These are phyloP conservation scores for Lanmaoa pseudosensibilis DNA, from an alignment of 768 basidiomycete species.

Conservation along the genomic window DNA sequence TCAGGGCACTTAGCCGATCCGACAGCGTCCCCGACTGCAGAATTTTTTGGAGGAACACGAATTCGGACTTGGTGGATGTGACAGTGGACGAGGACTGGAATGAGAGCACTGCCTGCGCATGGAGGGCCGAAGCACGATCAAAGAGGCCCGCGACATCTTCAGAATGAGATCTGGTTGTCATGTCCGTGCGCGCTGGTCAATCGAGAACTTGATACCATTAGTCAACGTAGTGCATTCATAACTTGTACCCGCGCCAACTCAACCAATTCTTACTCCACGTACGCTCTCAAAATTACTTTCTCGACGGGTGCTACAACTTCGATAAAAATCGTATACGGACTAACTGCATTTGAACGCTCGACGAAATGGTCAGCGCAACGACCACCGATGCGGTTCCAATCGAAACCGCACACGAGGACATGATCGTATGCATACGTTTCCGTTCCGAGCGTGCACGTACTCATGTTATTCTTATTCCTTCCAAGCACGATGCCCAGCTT, in stretches of 20 bases:
- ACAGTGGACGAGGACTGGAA: conserved; percentile 52
- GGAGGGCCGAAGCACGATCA: conserved; percentile 48
- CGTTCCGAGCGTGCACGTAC: not conserved
- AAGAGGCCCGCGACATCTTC: conserved; percentile 28
- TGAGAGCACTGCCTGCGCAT: conserved; percentile 41
- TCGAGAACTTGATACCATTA: too few relatives aligned
- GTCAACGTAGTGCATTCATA: too few relatives aligned
- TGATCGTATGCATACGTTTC: conserved; percentile 67
- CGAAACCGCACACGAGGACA: conserved; percentile 96
- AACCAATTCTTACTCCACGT: too few relatives aligned
- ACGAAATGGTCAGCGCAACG: conserved; percentile 36
- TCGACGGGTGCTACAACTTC: too few relatives aligned
- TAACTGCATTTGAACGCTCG: not conserved
- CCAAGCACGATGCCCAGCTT: conserved; percentile 93
- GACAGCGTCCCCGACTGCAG: conserved; percentile 87
- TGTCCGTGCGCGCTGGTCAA: too few relatives aligned
- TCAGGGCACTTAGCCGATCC: conserved; percentile 88
- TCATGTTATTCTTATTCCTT: not conserved
- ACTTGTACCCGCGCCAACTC: too few relatives aligned
- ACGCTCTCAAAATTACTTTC: too few relatives aligned
- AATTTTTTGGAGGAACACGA: conserved; percentile 79
- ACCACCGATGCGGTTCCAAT: conserved; percentile 76
- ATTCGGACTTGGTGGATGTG: conserved; percentile 61
- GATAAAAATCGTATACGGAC: too few relatives aligned
- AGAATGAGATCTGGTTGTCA: not conserved